These are phyloP conservation scores for Pseudogymnoascus sp. DNA, from an alignment of 2,329 filamentous ascomycete genomes.

Conservation along the genomic window DNA sequence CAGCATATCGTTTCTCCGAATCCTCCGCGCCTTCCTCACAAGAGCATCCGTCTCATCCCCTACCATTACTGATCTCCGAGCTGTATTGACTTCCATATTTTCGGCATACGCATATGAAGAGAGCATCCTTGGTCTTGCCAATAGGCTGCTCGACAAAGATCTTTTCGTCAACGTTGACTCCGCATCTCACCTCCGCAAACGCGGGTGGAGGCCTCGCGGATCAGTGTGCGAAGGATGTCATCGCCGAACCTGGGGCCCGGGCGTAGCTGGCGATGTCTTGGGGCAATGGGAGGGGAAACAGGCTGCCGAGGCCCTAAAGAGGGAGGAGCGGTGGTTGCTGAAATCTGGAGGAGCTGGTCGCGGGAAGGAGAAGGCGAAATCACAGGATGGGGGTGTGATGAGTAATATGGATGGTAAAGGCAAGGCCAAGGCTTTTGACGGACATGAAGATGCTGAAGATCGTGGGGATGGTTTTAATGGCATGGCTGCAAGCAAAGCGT, in stretches of 20 bases:
- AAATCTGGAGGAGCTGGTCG: slow-evolving; percentile 24
- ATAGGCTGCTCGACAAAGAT: slow-evolving; percentile 78
- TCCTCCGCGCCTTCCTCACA: slow-evolving; percentile 80
- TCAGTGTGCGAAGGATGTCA: slow-evolving; percentile 85
- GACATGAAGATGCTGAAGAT: slow-evolving; percentile 38
- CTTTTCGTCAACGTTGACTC: slow-evolving; percentile 76
- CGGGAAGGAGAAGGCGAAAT: slow-evolving; percentile 17
- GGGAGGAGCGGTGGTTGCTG: slow-evolving; percentile 29
- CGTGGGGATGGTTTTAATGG: slow-evolving; percentile 21
- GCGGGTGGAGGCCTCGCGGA: slow-evolving; percentile 81
- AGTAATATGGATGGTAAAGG: slow-evolving; percentile 33
- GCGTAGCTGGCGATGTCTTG: slow-evolving; percentile 69
- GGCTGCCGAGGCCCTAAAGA: slow-evolving; percentile 37
- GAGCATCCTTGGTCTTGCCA: slow-evolving; percentile 77
- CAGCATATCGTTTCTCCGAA: slow-evolving; percentile 75
- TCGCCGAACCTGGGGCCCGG: slow-evolving; percentile 79
- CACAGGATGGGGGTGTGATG: neutral
- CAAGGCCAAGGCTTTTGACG: slow-evolving; percentile 41
- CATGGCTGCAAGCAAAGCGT: slow-evolving; percentile 30
- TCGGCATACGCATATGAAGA: slow-evolving; percentile 93
- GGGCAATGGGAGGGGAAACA: slow-evolving; percentile 69
- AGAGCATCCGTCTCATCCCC: slow-evolving; percentile 76
- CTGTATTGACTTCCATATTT: slow-evolving; percentile 82
- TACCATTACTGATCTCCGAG: slow-evolving; percentile 76
- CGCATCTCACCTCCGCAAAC: slow-evolving; percentile 66